Percentiles rank a stretch among this genome's conserved stretches.
phyloP scores from a whole-genome alignment of 1,139 yeast species.

The Yamadazyma jaroonii region DNA sequence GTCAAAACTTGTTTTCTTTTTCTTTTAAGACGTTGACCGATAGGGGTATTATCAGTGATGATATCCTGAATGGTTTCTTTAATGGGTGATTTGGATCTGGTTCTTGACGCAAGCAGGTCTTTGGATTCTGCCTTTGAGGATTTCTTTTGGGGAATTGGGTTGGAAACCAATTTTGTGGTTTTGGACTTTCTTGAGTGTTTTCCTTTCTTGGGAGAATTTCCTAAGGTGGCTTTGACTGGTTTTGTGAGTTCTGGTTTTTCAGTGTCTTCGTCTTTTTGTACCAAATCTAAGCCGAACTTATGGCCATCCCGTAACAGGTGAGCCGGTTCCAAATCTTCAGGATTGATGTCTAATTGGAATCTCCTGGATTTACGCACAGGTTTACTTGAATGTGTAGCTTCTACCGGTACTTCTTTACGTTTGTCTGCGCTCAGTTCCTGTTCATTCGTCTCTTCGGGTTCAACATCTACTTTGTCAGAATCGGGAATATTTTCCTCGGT shows the following conservation, averaged over 20 bases:
- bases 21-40: constrained; percentile 18
- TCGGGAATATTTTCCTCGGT: no score
- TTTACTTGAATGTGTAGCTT: no score
- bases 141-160: not conserved
- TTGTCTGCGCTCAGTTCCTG: no score
- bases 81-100: constrained; percentile 43
- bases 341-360: constrained; percentile 20
- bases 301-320: constrained; percentile 24
- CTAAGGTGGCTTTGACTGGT: not conserved
- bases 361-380: constrained; percentile 2
- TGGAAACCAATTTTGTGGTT: not conserved
- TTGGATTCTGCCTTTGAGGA: not conserved
- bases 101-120: constrained; percentile 37
- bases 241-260: not conserved
- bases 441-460: not conserved
- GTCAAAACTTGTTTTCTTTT: constrained; percentile 2
- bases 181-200: not conserved
- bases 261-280: not conserved
- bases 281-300: constrained; percentile 13
- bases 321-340: constrained; percentile 17
- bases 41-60: constrained; percentile 17
- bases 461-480: no score
- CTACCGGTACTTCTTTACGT: no score
- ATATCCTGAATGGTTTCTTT: constrained; percentile 32
- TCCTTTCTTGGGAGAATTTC: constrained; percentile 3